Base-by-base conservation (phyloP, 225 moss, liverwort and hornwort species). In the Polytrichum formosum region DNA sequence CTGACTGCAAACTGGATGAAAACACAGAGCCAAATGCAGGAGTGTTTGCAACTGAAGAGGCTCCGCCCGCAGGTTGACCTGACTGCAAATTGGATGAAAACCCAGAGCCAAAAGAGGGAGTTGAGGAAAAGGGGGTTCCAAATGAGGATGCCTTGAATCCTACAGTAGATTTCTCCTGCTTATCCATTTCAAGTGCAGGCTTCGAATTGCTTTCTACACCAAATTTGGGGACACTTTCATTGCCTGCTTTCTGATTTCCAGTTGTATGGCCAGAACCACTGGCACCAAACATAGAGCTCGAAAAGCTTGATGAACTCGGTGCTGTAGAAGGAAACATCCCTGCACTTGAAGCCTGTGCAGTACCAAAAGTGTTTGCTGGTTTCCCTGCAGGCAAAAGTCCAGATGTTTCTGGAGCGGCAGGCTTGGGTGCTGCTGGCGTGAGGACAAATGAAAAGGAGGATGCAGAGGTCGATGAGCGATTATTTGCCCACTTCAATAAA, bases 401-500 rank as follows among this genome's bases (percentile, higher is more conserved):
- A 79, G 79, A 73, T 66, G 75, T 25, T 60, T 75, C 84, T 46
- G 65, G 64, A 18, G 68, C 29, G 63, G 26, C 73, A 65, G 73
- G 54, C 62, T 77, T 84, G 60, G 79, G 25, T 65, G 60, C 67
- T 62, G 81, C 72, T 68, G 84, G 77, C 54, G 82, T 73, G 66
- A n/a, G 33, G 67, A 77, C 71, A 77, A 84, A 84, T 70, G 87
- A 77, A 68, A 82, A 82, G 68, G 89, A 72, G 63, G 86, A 70
- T 75, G 67, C 77, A 68, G 79, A 64, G 54, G 73, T 83, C n/a
- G 79, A 72, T 53, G 77, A 73, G 70, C 72, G 78, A 55, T 35
- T 88, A 71, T 74, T 91, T 61, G 80, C 80, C 76, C 91, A 93
- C 76, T 90, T 91, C 75, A 93, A 93, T 27, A 78, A 63, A 74